These are phyloP conservation scores for Albophoma yamanashiensis DNA, from an alignment of 2,329 filamentous ascomycete species.

Conservation along the genomic window DNA sequence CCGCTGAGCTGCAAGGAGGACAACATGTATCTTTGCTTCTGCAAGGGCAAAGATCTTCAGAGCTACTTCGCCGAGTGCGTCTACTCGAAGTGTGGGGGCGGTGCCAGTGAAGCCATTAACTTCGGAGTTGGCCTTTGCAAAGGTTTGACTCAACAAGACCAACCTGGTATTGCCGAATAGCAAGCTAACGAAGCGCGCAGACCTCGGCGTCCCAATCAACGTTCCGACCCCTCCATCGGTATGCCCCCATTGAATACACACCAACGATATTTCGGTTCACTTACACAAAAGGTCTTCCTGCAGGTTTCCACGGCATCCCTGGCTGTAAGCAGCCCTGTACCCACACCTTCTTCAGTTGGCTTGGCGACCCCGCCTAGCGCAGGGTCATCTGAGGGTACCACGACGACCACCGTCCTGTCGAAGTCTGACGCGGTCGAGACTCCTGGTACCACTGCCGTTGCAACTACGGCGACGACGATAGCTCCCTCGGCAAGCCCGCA, in stretches of 20 bases:
- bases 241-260: not conserved
- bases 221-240: not conserved
- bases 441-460: not conserved
- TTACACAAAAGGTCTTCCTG: not conserved
- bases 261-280: not conserved
- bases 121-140: slow-evolving; percentile 22
- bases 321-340: not conserved
- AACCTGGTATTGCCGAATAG: too few species aligned
- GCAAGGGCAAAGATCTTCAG: slow-evolving; percentile 13
- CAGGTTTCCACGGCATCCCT: not conserved
- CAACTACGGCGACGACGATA: not conserved
- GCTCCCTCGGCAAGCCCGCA: not conserved
- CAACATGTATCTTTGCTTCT: slow-evolving; percentile 21
- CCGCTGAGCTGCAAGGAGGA: slow-evolving; percentile 16
- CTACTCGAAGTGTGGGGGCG: slow-evolving; percentile 6
- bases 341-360: not conserved
- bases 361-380: not conserved
- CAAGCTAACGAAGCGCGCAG: not conserved
- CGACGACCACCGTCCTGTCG: not conserved
- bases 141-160: not conserved
- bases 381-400: not conserved
- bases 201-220: not conserved
- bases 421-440: not conserved
- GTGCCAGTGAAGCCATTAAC: slow-evolving; percentile 6
- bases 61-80: slow-evolving; percentile 13